phyloP scores from a whole-genome alignment of 306 rosid genomes.

The Vicia faba region DNA sequence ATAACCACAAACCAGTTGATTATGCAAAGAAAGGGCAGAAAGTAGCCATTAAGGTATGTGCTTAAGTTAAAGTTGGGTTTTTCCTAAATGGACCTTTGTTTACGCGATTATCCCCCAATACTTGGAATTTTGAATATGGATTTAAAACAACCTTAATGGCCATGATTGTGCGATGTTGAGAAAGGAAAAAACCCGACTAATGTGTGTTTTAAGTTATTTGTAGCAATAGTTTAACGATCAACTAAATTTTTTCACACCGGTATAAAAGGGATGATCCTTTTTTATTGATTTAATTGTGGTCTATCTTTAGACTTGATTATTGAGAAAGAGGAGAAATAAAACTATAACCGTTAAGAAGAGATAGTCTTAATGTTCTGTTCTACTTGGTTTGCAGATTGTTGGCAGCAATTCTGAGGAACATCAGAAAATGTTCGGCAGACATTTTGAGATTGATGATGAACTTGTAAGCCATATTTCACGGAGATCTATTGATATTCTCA shows the following conservation, averaged over 20 bases:
- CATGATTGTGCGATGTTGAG: not conserved
- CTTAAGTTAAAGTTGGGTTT: constrained; percentile 17
- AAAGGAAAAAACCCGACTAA: constrained; percentile 15
- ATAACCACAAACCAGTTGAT: constrained; percentile 90
- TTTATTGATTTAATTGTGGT: not conserved
- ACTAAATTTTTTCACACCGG: not conserved
- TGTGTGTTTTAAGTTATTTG: constrained; percentile 20
- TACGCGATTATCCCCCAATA: not conserved
- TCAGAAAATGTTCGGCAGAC: constrained; percentile 94
- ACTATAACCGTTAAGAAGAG: not conserved
- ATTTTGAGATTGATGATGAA: constrained; percentile 88
- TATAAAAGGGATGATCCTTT: constrained; percentile 3
- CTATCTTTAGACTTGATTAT: not conserved
- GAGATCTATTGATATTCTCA: constrained; percentile 84
- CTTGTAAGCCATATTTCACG: constrained; percentile 92
- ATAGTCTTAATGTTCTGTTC: constrained; percentile 19
- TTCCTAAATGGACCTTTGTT: not conserved
- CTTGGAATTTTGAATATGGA: constrained; percentile 25
- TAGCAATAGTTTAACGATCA: constrained; percentile 2
- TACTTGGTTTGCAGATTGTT: constrained; percentile 60
- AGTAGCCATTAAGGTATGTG: constrained; percentile 87
- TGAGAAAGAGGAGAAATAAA: constrained; percentile 27
- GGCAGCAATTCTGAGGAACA: constrained; percentile 87
- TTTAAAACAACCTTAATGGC: constrained; percentile 2
- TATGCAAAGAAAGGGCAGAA: constrained; percentile 82